phyloP scores from a whole-genome alignment of 306 rosid genomes.

The Prosopis cineraria region DNA sequence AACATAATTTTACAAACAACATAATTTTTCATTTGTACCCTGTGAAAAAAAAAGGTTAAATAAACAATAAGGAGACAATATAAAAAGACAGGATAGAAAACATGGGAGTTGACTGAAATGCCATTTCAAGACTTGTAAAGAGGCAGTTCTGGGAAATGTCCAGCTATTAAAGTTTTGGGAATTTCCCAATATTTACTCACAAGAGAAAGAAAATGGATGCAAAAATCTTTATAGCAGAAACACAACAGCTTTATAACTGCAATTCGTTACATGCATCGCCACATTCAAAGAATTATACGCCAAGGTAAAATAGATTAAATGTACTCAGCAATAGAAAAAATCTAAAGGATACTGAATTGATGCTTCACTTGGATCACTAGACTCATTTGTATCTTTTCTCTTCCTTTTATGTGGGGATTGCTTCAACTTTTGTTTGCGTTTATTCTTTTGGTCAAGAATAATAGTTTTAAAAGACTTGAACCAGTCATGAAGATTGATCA shows the following conservation, averaged over 20 bases:
- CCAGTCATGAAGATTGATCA: slow-evolving; percentile 96
- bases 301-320: background rate
- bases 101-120: too few species aligned
- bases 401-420: slow-evolving; percentile 66
- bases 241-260: background rate
- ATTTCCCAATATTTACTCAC: background rate
- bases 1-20: slow-evolving; percentile 8
- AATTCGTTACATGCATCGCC: slow-evolving; percentile 5
- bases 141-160: background rate
- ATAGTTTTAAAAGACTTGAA: slow-evolving; percentile 77
- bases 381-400: slow-evolving; percentile 52
- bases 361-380: slow-evolving; percentile 65
- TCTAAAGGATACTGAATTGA: slow-evolving; percentile 85
- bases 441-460: slow-evolving; percentile 45
- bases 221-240: too few species aligned
- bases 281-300: slow-evolving; percentile 15
- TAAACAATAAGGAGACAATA: too few species aligned
- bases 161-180: background rate
- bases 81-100: too few species aligned
- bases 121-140: too few species aligned
- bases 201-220: background rate
- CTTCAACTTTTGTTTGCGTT: slow-evolving; percentile 60
- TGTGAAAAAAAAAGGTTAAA: too few species aligned
- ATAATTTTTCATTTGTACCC: background rate
- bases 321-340: too few species aligned